These are phyloP conservation scores for Botryotinia globosa DNA, from an alignment of 2,329 filamentous ascomycete species.

Conservation along the genomic window DNA sequence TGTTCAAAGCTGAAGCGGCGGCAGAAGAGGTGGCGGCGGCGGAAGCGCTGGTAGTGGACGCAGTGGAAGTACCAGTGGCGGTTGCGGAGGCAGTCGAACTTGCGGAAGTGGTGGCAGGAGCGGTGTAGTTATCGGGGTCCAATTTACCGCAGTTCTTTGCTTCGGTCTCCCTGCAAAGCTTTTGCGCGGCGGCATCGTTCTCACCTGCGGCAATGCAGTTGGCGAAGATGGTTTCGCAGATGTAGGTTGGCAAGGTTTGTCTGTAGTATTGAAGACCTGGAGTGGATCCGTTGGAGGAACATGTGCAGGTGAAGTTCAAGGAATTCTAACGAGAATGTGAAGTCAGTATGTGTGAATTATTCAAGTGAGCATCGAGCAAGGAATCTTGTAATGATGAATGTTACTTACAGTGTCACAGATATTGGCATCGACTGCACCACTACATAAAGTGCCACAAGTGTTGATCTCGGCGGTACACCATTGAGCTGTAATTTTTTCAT, in stretches of 20 bases:
- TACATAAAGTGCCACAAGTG: constrained; percentile 59
- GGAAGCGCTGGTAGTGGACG: constrained; percentile 32
- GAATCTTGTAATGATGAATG: neutral
- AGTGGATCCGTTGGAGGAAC: constrained; percentile 49
- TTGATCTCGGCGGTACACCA: constrained; percentile 61
- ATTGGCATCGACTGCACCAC: constrained; percentile 45
- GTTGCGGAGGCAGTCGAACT: constrained; percentile 40
- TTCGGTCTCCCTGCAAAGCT: constrained; percentile 45
- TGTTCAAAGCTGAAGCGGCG: constrained; percentile 45
- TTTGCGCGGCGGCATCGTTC: constrained; percentile 46
- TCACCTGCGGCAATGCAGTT: constrained; percentile 48
- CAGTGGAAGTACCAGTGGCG: constrained; percentile 31
- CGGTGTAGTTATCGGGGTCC: constrained; percentile 33
- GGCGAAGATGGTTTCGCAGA: constrained; percentile 53
- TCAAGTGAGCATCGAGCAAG: neutral
- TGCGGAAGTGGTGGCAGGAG: constrained; percentile 36
- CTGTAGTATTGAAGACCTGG: constrained; percentile 56
- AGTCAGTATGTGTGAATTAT: constrained; percentile 5
- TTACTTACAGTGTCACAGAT: constrained; percentile 57
- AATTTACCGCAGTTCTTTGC: constrained; percentile 50
- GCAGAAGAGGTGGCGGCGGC: constrained; percentile 34
- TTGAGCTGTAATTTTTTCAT: constrained; percentile 39
- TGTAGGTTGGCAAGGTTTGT: constrained; percentile 57
- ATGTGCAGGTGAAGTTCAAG: constrained; percentile 56
- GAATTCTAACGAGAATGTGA: constrained; percentile 40